Base-by-base conservation (phyloP, 2,329 filamentous ascomycete species). In the Coniochaeta sp. region DNA sequence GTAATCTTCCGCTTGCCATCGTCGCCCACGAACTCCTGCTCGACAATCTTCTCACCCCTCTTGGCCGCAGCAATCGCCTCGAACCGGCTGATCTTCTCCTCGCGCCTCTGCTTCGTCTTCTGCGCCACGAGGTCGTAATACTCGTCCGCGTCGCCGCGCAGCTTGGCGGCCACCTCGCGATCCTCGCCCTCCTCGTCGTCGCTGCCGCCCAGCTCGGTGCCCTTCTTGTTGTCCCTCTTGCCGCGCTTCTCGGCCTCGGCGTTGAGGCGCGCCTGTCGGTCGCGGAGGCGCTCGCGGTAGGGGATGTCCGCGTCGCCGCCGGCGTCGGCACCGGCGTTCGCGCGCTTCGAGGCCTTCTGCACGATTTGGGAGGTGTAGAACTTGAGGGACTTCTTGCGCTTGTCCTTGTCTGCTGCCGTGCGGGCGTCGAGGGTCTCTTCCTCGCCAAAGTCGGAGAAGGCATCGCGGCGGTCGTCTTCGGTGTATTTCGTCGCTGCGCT, bases 281-380 rank as follows among this genome's bases (percentile, higher is more conserved):
- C 95, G 62, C 81, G 83, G 38, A 96, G 76, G 50, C 94, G 86
- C 70, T 99, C 94, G 52, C 91, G 83, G 67, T 96, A 86, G 3
- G 94, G 94, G 50, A 95, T 79, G 68, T 95, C 89, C 59, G 81
- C 78, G 64, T 95, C 89, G 59, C 89, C 89, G 58, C 89, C 89
- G 1, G 85, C 82, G 53, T 88, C 84, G 55, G 84, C 81, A 38
- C 87, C 86, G 33, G 86, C 86, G 28, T 77, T 82, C 5, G 84
- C 82, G 51, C 89, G 89, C 66, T 89, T 91, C 72, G 90, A 95
- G 52, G 89, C 84, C 71, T 96, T 97, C 67, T 97, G 92, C 26
- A 89, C 87, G 58, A 99, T 94, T 67, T 99, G 94, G 3, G 91
- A 96, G 2, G 95, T 97, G 78, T 99, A 99, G 77, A 99, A 99